Base-by-base conservation (phyloP, 768 basidiomycete genomes). In the Panaeolus papilionaceus region DNA sequence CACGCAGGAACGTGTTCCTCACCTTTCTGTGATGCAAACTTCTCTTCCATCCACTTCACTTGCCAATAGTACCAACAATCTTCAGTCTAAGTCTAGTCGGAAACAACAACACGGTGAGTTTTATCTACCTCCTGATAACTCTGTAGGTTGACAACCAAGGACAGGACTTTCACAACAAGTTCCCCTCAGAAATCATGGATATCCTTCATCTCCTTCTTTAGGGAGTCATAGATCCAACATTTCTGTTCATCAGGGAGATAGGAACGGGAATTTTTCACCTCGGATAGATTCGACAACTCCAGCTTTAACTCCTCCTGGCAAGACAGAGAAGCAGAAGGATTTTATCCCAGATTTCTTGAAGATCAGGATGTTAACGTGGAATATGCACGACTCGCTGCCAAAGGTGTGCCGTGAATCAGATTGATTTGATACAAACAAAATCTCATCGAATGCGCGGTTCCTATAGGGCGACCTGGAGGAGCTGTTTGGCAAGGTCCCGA, bases 371-470 rank as follows among this genome's bases (percentile, higher is more conserved):
- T 63, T 93, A 39, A 91, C 90, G 42, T 94, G 92, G 92, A 94
- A 94, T 70, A 94, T 94, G 92, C 90, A 94, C 69, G 92, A 93
- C 69, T 89, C 89, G 0, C 73, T 93, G 5, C 92, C 92, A 38
- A 93, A 92, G 85, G 92, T 88, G 37, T 16, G 74, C 68, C 18
- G 18, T 18, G 38, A 63, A 65, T 42, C 12, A 37, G 16, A 10
- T 16, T 42, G 28, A 47, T 12, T 65, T 39, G 10, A 14, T 44
- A 18, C 61, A 5, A 26, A n/a, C 38, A 14, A n/a, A 44, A 16
- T 61, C 45, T 45, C 14, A 40, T 42, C 58, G 40, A 38, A 58
- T 58, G n/a, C 61, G 26, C 61, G 26, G 18, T 42, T 67, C 66
- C 68, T 68, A 68, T 65, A 93, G 92, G 92, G 92, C 6, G 87